Conservation (phyloP, 1,284 basidiomycete genomes). For the Papiliotrema terrestris region DNA sequence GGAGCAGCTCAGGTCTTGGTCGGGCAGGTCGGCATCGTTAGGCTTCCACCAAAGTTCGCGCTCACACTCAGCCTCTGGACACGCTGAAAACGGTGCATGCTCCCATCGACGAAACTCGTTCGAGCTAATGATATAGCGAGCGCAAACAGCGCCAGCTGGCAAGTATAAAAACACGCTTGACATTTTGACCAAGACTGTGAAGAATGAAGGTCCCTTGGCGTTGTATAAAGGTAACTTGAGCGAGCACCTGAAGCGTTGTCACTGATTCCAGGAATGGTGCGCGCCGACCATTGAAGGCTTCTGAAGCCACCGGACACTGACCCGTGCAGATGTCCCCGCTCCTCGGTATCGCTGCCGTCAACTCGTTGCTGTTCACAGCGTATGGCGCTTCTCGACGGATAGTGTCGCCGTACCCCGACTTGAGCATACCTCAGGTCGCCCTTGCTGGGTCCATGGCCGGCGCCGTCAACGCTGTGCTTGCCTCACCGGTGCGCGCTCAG, state of each 20-base stretch:
- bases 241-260: not conserved
- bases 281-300: not conserved
- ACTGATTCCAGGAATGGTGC: slow-evolving; percentile 12
- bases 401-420: slow-evolving; percentile 79
- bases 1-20: slow-evolving; percentile 63
- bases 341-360: slow-evolving; percentile 92
- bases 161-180: slow-evolving; percentile 87
- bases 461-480: slow-evolving; percentile 78
- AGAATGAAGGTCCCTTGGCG: slow-evolving; percentile 84
- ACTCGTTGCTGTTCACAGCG: slow-evolving; percentile 88
- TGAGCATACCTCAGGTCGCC: slow-evolving; percentile 74
- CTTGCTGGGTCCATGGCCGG: slow-evolving; percentile 87
- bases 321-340: slow-evolving; percentile 67
- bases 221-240: slow-evolving; percentile 74
- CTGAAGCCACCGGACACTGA: not conserved
- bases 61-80: slow-evolving; percentile 56
- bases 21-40: slow-evolving; percentile 57
- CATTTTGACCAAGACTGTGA: slow-evolving; percentile 71
- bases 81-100: slow-evolving; percentile 64
- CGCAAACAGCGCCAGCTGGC: slow-evolving; percentile 51
- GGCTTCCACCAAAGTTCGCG: not conserved
- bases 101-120: slow-evolving; percentile 44
- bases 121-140: slow-evolving; percentile 58
- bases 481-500: slow-evolving; percentile 65
- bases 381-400: slow-evolving; percentile 77